Evolutionary conservation across 805 yeast genomes (phyloP), one percentile per base, ranked within the genome.

Genomic region (Schwanniomyces vanrijiae): DNA sequence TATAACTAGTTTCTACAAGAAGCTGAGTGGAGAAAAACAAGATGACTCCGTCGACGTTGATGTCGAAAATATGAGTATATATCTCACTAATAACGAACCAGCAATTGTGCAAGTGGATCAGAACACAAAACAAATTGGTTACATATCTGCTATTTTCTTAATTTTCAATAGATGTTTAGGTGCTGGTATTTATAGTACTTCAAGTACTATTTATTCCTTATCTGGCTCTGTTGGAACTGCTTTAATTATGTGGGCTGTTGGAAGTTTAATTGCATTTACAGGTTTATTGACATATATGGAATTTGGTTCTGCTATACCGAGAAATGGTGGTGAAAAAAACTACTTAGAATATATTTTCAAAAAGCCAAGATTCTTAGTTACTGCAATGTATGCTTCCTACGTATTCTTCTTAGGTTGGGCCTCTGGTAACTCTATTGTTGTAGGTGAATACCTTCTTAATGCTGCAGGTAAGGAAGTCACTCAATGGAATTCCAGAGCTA

Each of bases 271-370:
- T 53, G 86, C 92, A 3, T 66, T 72, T 48, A 54, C 69, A 54
- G 67, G 76, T 29, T 64, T 85, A 55, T 76, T 81, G 58, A 89
- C 84, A 3, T 88, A 87, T 64, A 81, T 87, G 82, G 94, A 87
- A 60, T 84, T 86, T 62, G 95, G 95, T 13, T 79, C 82, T 2
- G 83, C 81, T 41, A 81, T 86, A 47, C 88, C 89, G 40, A 80
- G 86, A 68, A 87, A 88, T 58, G 96, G 96, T 54, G 96, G 94
- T 55, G 96, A 88, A 60, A 87, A 86, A 66, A 86, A 86, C 58
- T 88, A 88, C 61, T 68, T 88, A 55, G 94, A 88, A 62, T 84
- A 77, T 55, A 79, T 86, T 42, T 88, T 75, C 68, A 75, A 73
- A 42, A 81, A 78, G 55, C 96, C 96, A 37, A 77, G 71, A 61